These are phyloP conservation scores for Colletotrichum chlorophyti DNA, from an alignment of 2,329 filamentous ascomycete genomes.

Conservation along the genomic window DNA sequence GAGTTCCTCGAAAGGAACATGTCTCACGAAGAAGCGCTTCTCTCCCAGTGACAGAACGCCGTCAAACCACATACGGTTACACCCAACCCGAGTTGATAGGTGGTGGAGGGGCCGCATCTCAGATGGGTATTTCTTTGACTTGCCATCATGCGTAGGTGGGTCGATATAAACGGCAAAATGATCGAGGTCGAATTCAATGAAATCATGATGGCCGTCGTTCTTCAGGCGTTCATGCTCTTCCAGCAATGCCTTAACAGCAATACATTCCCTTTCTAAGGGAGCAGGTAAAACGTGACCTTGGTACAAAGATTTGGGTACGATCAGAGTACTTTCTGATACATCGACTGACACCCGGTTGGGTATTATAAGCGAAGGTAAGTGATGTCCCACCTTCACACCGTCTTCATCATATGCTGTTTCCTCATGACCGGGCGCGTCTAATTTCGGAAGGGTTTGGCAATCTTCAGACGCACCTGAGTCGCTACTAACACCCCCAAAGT, in stretches of 20 bases:
- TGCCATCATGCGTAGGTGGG: conserved; percentile 32
- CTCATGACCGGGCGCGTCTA: not conserved
- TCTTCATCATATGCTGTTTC: not conserved
- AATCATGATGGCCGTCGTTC: conserved; percentile 35
- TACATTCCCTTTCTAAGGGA: conserved; percentile 35
- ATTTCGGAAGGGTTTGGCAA: not conserved
- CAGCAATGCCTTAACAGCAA: conserved; percentile 40
- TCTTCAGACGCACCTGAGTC: no score
- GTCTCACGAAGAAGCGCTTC: conserved; percentile 56
- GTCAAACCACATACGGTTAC: conserved; percentile 60
- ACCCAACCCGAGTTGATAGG: conserved; percentile 45
- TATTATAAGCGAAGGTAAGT: not conserved
- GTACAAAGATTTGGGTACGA: conserved; percentile 24
- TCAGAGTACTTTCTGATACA: conserved; percentile 16
- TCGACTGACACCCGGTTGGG: not conserved
- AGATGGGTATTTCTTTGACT: conserved; percentile 31
- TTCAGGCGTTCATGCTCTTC: conserved; percentile 17
- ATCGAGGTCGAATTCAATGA: conserved; percentile 59
- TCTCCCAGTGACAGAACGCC: conserved; percentile 60
- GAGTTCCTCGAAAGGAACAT: conserved; percentile 61
- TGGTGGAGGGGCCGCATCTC: conserved; percentile 65
- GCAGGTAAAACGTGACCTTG: conserved; percentile 35
- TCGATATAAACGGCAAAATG: conserved; percentile 65
- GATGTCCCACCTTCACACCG: not conserved
- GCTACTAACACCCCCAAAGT: no score